Evolutionary conservation across 768 basidiomycete species (phyloP).

Genomic region (Clathrus columnatus): DNA sequence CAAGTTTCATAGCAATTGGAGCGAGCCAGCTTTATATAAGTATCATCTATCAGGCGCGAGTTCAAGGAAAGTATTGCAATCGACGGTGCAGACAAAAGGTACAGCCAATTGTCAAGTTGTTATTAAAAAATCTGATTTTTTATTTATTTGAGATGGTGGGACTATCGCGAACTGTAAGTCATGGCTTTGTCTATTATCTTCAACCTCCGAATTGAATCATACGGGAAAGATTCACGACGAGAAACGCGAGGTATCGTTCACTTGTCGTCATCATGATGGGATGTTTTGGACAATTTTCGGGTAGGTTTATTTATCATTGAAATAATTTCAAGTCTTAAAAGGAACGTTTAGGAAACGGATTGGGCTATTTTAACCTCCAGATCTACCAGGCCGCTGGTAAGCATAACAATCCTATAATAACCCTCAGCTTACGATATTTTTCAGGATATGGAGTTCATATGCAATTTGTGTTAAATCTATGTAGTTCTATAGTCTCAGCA

Average conservation of each 20-base stretch:
- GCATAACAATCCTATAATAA: neutral
- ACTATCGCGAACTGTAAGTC: constrained; percentile 36
- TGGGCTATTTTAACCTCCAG: constrained; percentile 33
- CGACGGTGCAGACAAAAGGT: constrained; percentile 45
- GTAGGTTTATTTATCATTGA: neutral
- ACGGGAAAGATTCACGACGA: constrained; percentile 33
- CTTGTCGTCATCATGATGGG: constrained; percentile 41
- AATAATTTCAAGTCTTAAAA: constrained; percentile 39
- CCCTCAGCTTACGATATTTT: neutral
- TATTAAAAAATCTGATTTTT: neutral
- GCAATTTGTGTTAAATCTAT: constrained; percentile 28
- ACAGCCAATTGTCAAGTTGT: neutral
- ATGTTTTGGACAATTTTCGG: constrained; percentile 17
- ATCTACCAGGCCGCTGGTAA: constrained; percentile 16
- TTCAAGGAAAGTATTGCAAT: constrained; percentile 40
- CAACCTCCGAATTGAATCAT: neutral
- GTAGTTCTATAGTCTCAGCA: constrained; percentile 23
- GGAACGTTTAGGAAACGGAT: constrained; percentile 33
- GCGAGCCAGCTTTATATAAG: neutral
- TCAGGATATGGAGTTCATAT: constrained; percentile 15
- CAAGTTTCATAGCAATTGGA: constrained; percentile 11
- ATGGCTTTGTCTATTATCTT: neutral
- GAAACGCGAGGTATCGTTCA: constrained; percentile 37
- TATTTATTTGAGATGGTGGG: constrained; percentile 29
- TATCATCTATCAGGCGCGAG: constrained; percentile 20